phyloP scores from a whole-genome alignment of 139 green algal species.

The Tetradesmus lagerheimii region DNA sequence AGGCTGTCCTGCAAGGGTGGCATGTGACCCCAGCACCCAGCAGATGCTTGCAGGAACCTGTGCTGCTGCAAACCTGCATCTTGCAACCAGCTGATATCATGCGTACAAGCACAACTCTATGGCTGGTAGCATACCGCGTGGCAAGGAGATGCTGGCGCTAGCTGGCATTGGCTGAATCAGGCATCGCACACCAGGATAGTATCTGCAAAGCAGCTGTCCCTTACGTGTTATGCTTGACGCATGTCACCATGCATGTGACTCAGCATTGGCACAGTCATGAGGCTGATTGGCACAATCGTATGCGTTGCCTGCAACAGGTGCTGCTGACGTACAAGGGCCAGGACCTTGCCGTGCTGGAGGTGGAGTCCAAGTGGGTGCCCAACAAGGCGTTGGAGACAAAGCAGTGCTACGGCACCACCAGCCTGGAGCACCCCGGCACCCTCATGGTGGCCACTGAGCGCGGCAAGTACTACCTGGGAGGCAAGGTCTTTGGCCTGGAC shows the following conservation, averaged over 20 bases:
- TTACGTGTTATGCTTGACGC: no score
- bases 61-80: not conserved
- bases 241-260: no score
- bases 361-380: slow-evolving; percentile 87
- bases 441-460: slow-evolving; percentile 94
- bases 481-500: slow-evolving; percentile 66
- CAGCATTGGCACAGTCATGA: no score
- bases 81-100: no score
- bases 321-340: slow-evolving; percentile 92
- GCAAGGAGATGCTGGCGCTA: no score
- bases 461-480: slow-evolving; percentile 86
- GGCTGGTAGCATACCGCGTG: not conserved
- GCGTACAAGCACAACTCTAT: no score
- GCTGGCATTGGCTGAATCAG: no score
- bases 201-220: not conserved
- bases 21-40: not conserved
- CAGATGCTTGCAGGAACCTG: not conserved
- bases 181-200: no score
- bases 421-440: slow-evolving; percentile 95
- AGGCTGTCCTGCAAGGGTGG: not conserved
- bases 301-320: slow-evolving; percentile 57
- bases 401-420: slow-evolving; percentile 89
- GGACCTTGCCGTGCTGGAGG: slow-evolving; percentile 86
- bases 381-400: slow-evolving; percentile 74
- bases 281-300: no score